phyloP scores from a whole-genome alignment of 2,329 filamentous ascomycete genomes.

The Apiospora hydei region DNA sequence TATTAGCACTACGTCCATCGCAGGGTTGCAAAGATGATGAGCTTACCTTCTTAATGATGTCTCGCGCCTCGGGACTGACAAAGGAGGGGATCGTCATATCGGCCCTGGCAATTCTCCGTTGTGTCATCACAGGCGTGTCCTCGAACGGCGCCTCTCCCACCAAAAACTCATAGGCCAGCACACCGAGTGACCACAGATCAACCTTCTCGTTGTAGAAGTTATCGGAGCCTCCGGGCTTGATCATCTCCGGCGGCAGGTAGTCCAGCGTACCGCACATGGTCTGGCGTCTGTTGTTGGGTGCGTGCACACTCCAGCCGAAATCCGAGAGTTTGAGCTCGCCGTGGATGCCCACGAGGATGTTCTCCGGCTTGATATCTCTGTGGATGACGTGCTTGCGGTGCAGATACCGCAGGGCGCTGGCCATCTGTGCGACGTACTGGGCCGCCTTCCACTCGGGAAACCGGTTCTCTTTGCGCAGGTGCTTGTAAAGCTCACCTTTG shows the following conservation, averaged over 20 bases:
- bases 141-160: slow-evolving; percentile 97
- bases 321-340: slow-evolving; percentile 99
- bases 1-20: slow-evolving; percentile 23
- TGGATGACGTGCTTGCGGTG: slow-evolving; percentile 99
- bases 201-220: slow-evolving; percentile 96
- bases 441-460: slow-evolving; percentile 89
- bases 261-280: slow-evolving; percentile 98
- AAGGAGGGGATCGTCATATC: slow-evolving; percentile 94
- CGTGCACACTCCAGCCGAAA: slow-evolving; percentile 98
- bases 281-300: slow-evolving; percentile 89
- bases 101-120: slow-evolving; percentile 83
- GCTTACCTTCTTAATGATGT: slow-evolving; percentile 88
- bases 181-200: slow-evolving; percentile 94
- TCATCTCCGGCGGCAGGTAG: slow-evolving; percentile 98
- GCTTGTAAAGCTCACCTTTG: slow-evolving; percentile 88
- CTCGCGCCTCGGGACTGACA: slow-evolving; percentile 87
- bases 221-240: slow-evolving; percentile 79
- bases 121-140: slow-evolving; percentile 93
- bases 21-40: neutral
- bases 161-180: slow-evolving; percentile 94
- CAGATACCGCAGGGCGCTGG: slow-evolving; percentile 85
- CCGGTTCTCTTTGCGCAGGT: slow-evolving; percentile 77
- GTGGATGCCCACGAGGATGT: slow-evolving; percentile 94
- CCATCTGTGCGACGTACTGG: slow-evolving; percentile 90
- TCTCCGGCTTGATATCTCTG: slow-evolving; percentile 96